phyloP scores from a whole-genome alignment of 495 filamentous ascomycete genomes.

The Xanthoparmelia taractica region DNA sequence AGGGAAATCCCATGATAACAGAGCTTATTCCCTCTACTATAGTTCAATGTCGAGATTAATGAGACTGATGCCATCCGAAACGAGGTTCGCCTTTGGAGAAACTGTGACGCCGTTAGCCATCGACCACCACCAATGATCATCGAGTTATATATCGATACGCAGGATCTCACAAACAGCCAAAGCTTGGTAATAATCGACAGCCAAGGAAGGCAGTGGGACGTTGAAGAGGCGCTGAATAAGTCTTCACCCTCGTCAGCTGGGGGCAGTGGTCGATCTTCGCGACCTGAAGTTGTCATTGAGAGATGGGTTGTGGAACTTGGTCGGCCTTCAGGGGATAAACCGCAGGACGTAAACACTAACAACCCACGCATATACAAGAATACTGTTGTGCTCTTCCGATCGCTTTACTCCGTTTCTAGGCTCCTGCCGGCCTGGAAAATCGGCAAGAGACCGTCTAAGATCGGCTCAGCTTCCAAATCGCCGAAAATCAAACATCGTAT shows the following conservation, averaged over 20 bases:
- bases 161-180: constrained; percentile 73
- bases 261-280: constrained; percentile 36
- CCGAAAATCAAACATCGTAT: constrained; percentile 77
- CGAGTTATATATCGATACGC: constrained; percentile 81
- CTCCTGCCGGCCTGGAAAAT: constrained; percentile 87
- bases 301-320: constrained; percentile 81
- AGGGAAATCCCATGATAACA: background rate
- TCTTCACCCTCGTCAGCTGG: constrained; percentile 49
- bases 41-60: constrained; percentile 94
- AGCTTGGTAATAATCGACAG: constrained; percentile 82
- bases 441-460: constrained; percentile 61
- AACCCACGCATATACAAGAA: constrained; percentile 93
- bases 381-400: constrained; percentile 86
- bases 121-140: constrained; percentile 81
- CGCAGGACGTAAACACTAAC: constrained; percentile 58
- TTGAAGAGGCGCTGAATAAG: constrained; percentile 67
- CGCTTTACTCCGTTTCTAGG: constrained; percentile 76
- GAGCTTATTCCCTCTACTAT: constrained; percentile 15
- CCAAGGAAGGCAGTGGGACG: constrained; percentile 86
- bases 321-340: constrained; percentile 42
- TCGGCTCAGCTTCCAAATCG: constrained; percentile 48
- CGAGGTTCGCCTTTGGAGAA: constrained; percentile 70
- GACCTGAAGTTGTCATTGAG: constrained; percentile 72
- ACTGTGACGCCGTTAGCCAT: constrained; percentile 63
- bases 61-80: constrained; percentile 81